Evolutionary conservation across 2,329 filamentous ascomycete genomes (phyloP).

Genomic region (Fusarium verticillioides): DNA sequence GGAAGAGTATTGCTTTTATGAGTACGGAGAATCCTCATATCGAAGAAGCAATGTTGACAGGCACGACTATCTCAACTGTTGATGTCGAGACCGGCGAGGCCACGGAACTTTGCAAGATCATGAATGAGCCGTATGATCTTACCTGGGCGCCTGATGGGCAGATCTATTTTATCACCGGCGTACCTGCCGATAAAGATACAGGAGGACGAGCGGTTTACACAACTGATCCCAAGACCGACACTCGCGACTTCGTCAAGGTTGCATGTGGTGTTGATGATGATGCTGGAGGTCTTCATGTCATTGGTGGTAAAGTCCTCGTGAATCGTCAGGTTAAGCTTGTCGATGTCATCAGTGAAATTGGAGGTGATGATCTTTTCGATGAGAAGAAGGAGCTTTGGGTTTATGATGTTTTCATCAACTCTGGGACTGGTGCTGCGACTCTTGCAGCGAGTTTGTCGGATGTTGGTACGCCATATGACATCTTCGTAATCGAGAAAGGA

Average conservation of each 20-base stretch:
- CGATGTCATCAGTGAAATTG: conserved; percentile 18
- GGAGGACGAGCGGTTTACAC: conserved; percentile 24
- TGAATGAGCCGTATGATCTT: conserved; percentile 2
- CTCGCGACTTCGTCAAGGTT: neutral
- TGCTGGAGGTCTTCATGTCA: conserved; percentile 7
- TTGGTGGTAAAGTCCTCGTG: conserved; percentile 14
- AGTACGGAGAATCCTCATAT: conserved; percentile 21
- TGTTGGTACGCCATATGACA: conserved; percentile 22
- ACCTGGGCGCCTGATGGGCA: conserved; percentile 30
- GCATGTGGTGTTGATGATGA: conserved; percentile 29
- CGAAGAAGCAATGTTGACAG: conserved; percentile 20
- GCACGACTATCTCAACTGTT: conserved; percentile 14
- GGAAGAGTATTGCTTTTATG: conserved; percentile 12
- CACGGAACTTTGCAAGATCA: conserved; percentile 14
- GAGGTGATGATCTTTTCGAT: conserved; percentile 15
- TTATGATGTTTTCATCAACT: conserved; percentile 22
- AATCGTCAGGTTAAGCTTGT: neutral
- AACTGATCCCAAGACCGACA: neutral
- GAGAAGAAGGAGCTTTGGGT: conserved; percentile 12
- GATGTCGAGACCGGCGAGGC: conserved; percentile 8
- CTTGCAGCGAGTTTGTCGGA: conserved; percentile 37
- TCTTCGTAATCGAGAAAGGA: neutral
- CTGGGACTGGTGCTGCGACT: neutral
- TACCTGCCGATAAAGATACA: neutral
- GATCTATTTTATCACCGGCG: conserved; percentile 30